These are phyloP conservation scores for Cronartium quercuum DNA, from an alignment of 1,284 basidiomycete genomes.

Conservation along the genomic window DNA sequence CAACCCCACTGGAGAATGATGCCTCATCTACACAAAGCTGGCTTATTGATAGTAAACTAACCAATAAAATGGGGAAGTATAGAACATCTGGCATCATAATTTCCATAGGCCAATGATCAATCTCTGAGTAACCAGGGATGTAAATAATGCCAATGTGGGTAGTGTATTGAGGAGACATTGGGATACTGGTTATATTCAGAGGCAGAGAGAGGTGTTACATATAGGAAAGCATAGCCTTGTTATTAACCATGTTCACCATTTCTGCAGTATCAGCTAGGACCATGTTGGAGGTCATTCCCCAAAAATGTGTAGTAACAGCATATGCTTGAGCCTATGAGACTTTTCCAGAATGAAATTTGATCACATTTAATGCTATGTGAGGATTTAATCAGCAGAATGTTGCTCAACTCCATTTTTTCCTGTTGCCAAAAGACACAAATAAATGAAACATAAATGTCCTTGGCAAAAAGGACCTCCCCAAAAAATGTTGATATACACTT, in stretches of 20 bases:
- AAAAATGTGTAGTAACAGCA: too few species aligned
- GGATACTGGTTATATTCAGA: not conserved
- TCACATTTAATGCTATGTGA: too few species aligned
- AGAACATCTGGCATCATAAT: not conserved
- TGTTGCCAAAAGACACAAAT: too few species aligned
- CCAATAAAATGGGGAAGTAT: not conserved
- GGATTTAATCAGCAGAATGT: too few species aligned
- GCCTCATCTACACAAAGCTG: not conserved
- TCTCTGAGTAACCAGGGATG: not conserved
- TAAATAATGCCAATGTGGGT: not conserved
- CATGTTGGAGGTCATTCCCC: too few species aligned
- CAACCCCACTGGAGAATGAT: not conserved
- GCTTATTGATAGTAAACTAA: not conserved
- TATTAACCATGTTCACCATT: not conserved
- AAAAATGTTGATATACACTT: too few species aligned
- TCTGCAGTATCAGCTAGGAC: not conserved
- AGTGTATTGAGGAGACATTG: not conserved
- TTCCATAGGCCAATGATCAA: not conserved
- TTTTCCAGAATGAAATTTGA: too few species aligned
- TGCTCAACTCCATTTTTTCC: too few species aligned
- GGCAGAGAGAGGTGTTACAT: not conserved
- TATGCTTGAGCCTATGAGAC: too few species aligned
- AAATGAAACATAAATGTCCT: too few species aligned
- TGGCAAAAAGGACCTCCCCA: too few species aligned
- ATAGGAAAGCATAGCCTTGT: not conserved